A percentile compares a stretch with the other conserved stretches of the same genome.
phyloP scores from a whole-genome alignment of 2,329 filamentous ascomycete genomes.

The Pseudophaeomoniella oleicola region DNA sequence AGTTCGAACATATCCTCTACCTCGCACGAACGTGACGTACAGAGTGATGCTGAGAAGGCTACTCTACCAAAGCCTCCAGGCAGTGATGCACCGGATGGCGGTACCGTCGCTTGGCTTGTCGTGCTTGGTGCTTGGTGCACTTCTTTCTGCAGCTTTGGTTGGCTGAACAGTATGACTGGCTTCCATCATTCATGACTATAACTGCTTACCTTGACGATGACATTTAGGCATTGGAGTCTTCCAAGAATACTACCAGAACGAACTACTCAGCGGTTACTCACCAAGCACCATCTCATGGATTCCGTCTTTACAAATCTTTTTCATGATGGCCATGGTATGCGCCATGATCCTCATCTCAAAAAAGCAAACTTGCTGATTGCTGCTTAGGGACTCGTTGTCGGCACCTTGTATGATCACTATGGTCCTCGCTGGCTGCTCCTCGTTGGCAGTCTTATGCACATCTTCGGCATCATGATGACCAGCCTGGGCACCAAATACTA shows the following conservation, averaged over 20 bases:
- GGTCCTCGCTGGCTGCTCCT: neutral
- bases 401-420: neutral
- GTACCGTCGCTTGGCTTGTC: conserved; percentile 12
- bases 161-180: too few species aligned
- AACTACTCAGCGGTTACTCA: conserved; percentile 22
- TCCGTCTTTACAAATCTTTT: conserved; percentile 35
- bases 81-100: conserved; percentile 22
- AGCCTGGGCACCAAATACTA: conserved; percentile 8
- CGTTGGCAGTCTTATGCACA: conserved; percentile 2
- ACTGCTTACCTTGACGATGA: conserved; percentile 4
- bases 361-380: too few species aligned
- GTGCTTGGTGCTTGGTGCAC: conserved; percentile 11
- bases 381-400: neutral
- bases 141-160: conserved; percentile 16
- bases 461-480: conserved; percentile 8
- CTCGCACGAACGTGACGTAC: too few species aligned
- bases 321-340: conserved; percentile 44
- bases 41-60: too few species aligned
- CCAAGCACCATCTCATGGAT: conserved; percentile 37
- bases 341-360: too few species aligned
- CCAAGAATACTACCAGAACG: conserved; percentile 35
- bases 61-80: too few species aligned
- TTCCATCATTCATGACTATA: too few species aligned
- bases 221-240: conserved; percentile 36
- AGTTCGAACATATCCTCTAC: too few species aligned